Percentiles rank a stretch among this genome's conserved stretches.
phyloP scores from a whole-genome alignment of 768 basidiomycete species.

The Hericium coralloides region DNA sequence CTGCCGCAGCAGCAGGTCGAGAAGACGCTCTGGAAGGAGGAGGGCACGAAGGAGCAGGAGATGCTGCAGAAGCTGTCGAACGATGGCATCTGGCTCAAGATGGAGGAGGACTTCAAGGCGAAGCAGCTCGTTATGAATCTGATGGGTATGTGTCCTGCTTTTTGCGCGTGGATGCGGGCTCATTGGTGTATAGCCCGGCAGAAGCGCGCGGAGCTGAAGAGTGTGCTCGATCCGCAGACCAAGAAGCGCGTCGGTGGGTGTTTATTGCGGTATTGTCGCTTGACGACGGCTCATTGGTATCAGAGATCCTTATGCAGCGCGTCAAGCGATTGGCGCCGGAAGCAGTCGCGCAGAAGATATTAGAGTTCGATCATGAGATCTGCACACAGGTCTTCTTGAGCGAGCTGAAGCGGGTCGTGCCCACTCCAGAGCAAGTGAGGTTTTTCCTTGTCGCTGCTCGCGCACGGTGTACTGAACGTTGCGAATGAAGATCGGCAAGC shows the following conservation, averaged over 20 bases:
- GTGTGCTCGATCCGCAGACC: constrained; percentile 84
- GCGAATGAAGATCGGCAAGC: constrained; percentile 63
- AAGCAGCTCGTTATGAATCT: constrained; percentile 89
- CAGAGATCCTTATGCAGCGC: constrained; percentile 90
- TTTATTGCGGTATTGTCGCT: not conserved
- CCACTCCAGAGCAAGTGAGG: constrained; percentile 81
- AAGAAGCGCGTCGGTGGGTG: constrained; percentile 88
- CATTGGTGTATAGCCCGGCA: constrained; percentile 47
- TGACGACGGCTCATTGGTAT: not conserved
- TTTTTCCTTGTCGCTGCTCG: not conserved
- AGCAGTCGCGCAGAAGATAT: constrained; percentile 75
- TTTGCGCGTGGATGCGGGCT: not conserved
- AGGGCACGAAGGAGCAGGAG: constrained; percentile 59
- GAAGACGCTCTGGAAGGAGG: constrained; percentile 78
- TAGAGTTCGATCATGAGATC: constrained; percentile 78
- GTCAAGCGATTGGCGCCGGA: constrained; percentile 79
- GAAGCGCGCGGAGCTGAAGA: constrained; percentile 83
- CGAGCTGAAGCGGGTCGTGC: constrained; percentile 81
- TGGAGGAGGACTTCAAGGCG: constrained; percentile 98
- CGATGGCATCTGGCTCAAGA: constrained; percentile 89
- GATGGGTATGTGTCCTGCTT: constrained; percentile 46
- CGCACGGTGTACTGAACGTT: not conserved
- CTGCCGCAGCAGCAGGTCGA: constrained; percentile 80
- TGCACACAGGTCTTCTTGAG: constrained; percentile 86
- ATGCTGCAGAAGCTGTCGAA: constrained; percentile 74